Base-by-base conservation (phyloP, 2,329 filamentous ascomycete genomes). In the Cladosporium oxysporum region DNA sequence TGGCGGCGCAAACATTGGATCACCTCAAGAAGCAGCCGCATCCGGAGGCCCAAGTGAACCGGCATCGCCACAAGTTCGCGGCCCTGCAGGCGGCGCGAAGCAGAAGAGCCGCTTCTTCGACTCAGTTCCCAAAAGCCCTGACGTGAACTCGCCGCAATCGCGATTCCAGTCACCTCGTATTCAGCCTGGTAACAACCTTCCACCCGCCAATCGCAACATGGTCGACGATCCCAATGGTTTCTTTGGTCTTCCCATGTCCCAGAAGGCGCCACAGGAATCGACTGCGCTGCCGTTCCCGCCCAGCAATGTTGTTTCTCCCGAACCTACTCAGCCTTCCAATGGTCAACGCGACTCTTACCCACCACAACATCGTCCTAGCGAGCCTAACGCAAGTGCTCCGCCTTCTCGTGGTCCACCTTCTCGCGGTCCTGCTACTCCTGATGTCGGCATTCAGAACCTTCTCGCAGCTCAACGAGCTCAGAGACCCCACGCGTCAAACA, bases 1-100 rank as follows among this genome's bases (percentile, higher is more conserved):
- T 49, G 90, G 93, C 59, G 81, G 82, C 47, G 79, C 80, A 64
- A 81, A 79, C 68, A 79, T 81, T 79, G 61, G 61, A 5, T 53
- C 50, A 5, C 61, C 61, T 35, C 61, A 63, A 31, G 61, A 53
- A 44, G 29, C 61, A 52, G 23, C 61, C 12, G 50, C 35, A 21
- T 16, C 61, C 4, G 50, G 50, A 18, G 50, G 50, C 21, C 50
- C 50, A 16, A 63, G 61, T 57, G 50, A 63, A 28, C 61, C 61
- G 69, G 58, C 71, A 71, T 26, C 61, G 28, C 61, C 61, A 16
- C 61, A 63, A 55, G 29, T 63, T 31, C 65, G 68, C 73, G 35
- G 66, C 68, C 47, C 77, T 75, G 63, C 74, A 71, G 71, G 74
- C 26, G 71, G 74, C 26, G 35, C 68, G 23, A 73, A 71, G 60